Evolutionary conservation across 257 asterid genomes (phyloP).

Genomic region (Solanum paucissectum): DNA sequence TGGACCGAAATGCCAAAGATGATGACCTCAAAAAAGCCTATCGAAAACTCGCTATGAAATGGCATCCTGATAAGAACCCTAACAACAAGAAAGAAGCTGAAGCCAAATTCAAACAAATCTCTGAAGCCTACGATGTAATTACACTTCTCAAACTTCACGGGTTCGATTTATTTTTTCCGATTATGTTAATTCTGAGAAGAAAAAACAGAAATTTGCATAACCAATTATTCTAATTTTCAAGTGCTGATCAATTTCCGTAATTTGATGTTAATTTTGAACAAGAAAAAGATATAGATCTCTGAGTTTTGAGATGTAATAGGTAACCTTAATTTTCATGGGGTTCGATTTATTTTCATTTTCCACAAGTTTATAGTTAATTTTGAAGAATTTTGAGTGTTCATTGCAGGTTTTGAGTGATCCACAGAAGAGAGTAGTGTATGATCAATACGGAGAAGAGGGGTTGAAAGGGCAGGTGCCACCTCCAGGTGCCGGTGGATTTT

Average conservation of each 20-base stretch:
- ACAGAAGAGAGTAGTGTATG: slow-evolving; percentile 54
- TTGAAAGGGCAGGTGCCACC: slow-evolving; percentile 54
- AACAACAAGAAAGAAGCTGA: slow-evolving; percentile 53
- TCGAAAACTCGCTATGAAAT: slow-evolving; percentile 61
- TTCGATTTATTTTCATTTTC: not conserved
- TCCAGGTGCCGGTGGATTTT: slow-evolving; percentile 33
- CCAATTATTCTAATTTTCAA: not conserved
- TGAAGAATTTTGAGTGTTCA: not conserved
- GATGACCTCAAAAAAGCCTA: slow-evolving; percentile 66
- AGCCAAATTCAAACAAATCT: slow-evolving; percentile 61
- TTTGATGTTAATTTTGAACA: not conserved
- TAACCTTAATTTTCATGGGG: not conserved
- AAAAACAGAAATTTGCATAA: not conserved
- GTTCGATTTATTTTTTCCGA: not conserved
- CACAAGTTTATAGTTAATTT: not conserved
- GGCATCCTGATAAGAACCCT: slow-evolving; percentile 76
- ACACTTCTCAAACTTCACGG: not conserved
- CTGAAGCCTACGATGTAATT: slow-evolving; percentile 66
- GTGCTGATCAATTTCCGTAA: not conserved
- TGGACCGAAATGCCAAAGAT: slow-evolving; percentile 43
- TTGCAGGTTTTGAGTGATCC: slow-evolving; percentile 56
- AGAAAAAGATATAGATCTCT: not conserved
- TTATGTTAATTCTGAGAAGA: not conserved
- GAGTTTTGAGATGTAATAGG: not conserved
- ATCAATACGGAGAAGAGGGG: slow-evolving; percentile 63